Conservation (phyloP, 2,329 filamentous ascomycete species). For the Diplodia mutila region DNA sequence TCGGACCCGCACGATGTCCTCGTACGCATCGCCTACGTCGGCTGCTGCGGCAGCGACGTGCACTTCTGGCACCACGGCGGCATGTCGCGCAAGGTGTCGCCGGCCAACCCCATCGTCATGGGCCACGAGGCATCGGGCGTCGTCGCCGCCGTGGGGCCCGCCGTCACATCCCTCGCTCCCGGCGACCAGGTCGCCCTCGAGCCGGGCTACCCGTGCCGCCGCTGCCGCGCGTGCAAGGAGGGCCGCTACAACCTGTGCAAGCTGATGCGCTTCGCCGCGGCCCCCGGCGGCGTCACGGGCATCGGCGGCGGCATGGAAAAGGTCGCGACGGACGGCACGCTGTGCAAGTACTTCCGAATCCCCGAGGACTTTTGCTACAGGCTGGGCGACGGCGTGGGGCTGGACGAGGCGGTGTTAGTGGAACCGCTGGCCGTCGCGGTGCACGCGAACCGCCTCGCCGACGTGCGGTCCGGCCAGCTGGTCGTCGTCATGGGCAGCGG, state of each 20-base stretch:
- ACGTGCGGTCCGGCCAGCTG: constrained; percentile 33
- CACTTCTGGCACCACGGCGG: constrained; percentile 26
- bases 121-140: constrained; percentile 25
- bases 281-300: constrained; percentile 54
- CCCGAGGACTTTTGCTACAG: constrained; percentile 28
- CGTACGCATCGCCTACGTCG: constrained; percentile 49
- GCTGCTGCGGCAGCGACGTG: constrained; percentile 43
- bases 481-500: constrained; percentile 48
- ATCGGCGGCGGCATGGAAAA: background rate
- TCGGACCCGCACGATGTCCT: constrained; percentile 46
- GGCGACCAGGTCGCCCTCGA: constrained; percentile 24
- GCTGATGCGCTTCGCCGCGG: constrained; percentile 83
- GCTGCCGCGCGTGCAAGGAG: constrained; percentile 22
- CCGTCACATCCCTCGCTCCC: background rate
- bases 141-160: background rate
- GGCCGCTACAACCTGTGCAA: constrained; percentile 85
- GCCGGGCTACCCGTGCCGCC: constrained; percentile 24
- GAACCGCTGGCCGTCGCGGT: constrained; percentile 27
- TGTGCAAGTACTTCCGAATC: constrained; percentile 26
- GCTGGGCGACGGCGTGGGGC: constrained; percentile 7
- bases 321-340: constrained; percentile 19
- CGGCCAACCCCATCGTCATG: constrained; percentile 21
- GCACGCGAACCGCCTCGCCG: constrained; percentile 9
- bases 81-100: constrained; percentile 22
- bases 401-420: constrained; percentile 28